Evolutionary conservation across 345 rosid genomes (phyloP).

Genomic region (Ailanthus altissimus): DNA sequence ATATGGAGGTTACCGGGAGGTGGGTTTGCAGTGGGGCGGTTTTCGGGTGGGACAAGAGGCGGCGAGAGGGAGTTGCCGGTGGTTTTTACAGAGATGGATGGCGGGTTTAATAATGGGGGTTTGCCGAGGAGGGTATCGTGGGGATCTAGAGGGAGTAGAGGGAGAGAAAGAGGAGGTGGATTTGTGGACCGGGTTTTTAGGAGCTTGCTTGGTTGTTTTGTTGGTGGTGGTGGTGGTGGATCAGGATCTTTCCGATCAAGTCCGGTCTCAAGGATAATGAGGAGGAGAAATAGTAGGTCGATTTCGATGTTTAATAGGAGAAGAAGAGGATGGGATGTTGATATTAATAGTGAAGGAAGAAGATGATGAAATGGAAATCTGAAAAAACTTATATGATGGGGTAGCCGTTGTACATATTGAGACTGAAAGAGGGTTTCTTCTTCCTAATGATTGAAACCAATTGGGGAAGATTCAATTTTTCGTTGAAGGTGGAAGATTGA

Average conservation of each 20-base stretch:
- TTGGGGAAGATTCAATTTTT: conserved; percentile 15
- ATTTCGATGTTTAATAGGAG: conserved; percentile 20
- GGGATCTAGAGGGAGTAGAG: conserved; percentile 58
- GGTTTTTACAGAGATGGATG: conserved; percentile 93
- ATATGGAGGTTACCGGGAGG: conserved; percentile 97
- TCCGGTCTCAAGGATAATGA: conserved; percentile 25
- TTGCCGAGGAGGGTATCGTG: conserved; percentile 76
- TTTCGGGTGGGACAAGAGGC: conserved; percentile 70
- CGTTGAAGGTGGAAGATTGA: neutral
- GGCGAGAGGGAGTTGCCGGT: conserved; percentile 72
- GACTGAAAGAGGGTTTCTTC: neutral
- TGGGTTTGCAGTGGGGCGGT: conserved; percentile 93
- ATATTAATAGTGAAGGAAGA: conserved; percentile 1
- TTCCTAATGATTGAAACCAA: neutral
- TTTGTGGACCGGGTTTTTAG: conserved; percentile 45
- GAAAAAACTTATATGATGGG: neutral
- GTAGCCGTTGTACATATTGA: conserved; percentile 24
- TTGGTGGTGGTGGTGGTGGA: conserved; percentile 15
- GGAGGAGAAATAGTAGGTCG: conserved; percentile 25
- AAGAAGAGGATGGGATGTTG: conserved; percentile 23
- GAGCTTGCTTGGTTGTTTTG: conserved; percentile 58
- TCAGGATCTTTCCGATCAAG: conserved; percentile 35
- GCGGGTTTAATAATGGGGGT: conserved; percentile 65
- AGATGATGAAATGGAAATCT: conserved; percentile 13
- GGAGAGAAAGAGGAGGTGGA: conserved; percentile 59